Evolutionary conservation across 2,329 filamentous ascomycete species (phyloP).

Genomic region (Talaromyces sp.): DNA sequence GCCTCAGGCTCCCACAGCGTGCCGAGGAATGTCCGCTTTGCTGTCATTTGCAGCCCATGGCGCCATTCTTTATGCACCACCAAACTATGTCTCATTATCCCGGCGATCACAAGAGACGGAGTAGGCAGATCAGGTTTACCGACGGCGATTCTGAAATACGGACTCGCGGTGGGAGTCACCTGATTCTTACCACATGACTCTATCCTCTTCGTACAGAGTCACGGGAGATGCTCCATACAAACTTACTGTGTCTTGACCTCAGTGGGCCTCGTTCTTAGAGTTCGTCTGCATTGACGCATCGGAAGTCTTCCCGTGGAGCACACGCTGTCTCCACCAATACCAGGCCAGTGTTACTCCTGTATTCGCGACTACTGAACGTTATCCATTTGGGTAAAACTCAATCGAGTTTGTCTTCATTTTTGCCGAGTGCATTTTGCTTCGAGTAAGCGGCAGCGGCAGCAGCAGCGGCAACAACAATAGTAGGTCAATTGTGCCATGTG

Average conservation of each 20-base stretch:
- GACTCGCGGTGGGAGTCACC: not conserved
- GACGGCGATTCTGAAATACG: not conserved
- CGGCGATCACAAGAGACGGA: not conserved
- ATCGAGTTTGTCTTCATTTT: not conserved
- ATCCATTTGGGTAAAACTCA: not conserved
- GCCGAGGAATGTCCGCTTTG: not conserved
- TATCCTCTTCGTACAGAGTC: not conserved
- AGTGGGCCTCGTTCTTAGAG: not conserved
- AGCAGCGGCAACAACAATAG: not conserved
- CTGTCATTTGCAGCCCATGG: not conserved
- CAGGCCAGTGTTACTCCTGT: not conserved
- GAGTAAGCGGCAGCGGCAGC: too few relatives aligned
- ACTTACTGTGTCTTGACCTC: not conserved
- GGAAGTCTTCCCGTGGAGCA: constrained; percentile 3
- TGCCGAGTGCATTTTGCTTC: not conserved
- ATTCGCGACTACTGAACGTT: constrained; percentile 1
- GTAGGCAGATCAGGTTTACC: too few relatives aligned
- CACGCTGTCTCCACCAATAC: not conserved
- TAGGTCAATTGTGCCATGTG: not conserved
- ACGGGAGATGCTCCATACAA: not conserved
- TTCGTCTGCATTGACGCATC: not conserved
- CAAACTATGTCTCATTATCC: not conserved
- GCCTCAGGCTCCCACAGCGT: not conserved
- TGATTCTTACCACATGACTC: not conserved
- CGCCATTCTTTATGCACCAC: not conserved